A percentile compares a stretch with the other conserved stretches of the same genome.
phyloP scores from a whole-genome alignment of 2,329 filamentous ascomycete genomes.

The Clarireedia hainanense region DNA sequence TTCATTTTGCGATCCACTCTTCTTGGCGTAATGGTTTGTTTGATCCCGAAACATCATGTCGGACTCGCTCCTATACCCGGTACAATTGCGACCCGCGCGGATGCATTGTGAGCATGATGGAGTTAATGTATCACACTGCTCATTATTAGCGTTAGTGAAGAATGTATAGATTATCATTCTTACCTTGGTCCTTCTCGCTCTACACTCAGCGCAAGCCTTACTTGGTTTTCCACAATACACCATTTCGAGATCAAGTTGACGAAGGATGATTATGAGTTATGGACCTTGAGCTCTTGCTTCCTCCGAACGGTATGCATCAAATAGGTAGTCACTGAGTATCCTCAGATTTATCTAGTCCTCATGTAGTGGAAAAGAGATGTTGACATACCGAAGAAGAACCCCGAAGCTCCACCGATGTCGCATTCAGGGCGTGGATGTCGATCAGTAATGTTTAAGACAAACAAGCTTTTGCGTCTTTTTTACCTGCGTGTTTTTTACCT shows the following conservation, averaged over 20 bases:
- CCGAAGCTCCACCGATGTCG: too few relatives aligned
- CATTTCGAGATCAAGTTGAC: constrained; percentile 14
- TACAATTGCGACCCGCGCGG: constrained; percentile 43
- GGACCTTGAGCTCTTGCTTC: background rate
- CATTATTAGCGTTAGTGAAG: background rate
- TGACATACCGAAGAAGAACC: too few relatives aligned
- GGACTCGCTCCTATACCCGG: constrained; percentile 47
- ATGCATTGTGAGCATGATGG: constrained; percentile 48
- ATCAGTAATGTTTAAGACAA: too few relatives aligned
- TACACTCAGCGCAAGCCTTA: constrained; percentile 37
- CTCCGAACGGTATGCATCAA: background rate
- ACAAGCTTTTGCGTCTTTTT: too few relatives aligned
- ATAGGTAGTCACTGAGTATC: background rate
- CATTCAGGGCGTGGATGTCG: too few relatives aligned
- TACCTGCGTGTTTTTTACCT: too few relatives aligned
- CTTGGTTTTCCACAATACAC: constrained; percentile 28
- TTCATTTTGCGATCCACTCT: constrained; percentile 9
- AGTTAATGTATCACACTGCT: constrained; percentile 45
- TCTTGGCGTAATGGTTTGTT: constrained; percentile 28
- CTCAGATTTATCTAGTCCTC: too few relatives aligned
- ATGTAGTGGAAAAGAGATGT: background rate
- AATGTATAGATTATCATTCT: background rate
- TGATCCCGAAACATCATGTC: constrained; percentile 53
- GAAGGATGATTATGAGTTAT: background rate
- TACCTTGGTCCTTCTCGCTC: constrained; percentile 35